phyloP scores from a whole-genome alignment of 2,329 filamentous ascomycete genomes.

The Chaetomiaceae sp. region DNA sequence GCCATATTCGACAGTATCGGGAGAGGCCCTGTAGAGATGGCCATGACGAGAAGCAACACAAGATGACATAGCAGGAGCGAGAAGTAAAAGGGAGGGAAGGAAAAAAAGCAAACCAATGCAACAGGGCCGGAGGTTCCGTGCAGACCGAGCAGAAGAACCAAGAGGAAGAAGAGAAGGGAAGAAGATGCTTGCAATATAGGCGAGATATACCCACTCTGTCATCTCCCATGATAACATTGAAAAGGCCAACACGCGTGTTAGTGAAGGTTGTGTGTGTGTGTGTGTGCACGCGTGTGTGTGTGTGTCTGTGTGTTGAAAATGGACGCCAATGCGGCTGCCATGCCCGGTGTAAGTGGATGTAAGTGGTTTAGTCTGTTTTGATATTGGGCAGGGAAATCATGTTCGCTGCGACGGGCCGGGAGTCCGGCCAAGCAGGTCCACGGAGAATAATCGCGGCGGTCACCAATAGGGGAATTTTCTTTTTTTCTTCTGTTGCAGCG shows the following conservation, averaged over 20 bases:
- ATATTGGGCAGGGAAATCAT: conserved; percentile 14
- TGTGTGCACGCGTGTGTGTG: too few relatives aligned
- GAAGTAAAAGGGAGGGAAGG: too few relatives aligned
- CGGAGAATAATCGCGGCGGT: conserved; percentile 21
- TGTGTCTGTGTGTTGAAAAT: not conserved
- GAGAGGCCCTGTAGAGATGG: conserved; percentile 17
- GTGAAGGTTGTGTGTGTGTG: not conserved
- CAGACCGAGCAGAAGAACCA: not conserved
- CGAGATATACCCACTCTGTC: conserved; percentile 9
- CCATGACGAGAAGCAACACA: conserved; percentile 16
- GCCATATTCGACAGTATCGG: conserved; percentile 19
- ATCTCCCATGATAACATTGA: not conserved
- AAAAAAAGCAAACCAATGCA: not conserved
- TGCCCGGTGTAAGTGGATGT: conserved; percentile 19
- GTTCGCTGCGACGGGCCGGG: conserved; percentile 23
- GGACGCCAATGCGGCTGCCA: conserved; percentile 4
- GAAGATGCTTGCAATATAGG: not conserved
- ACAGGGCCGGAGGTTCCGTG: not conserved
- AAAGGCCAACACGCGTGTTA: not conserved
- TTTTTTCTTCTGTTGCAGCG: too few relatives aligned
- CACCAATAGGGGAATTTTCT: conserved; percentile 27
- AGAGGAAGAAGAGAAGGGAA: not conserved
- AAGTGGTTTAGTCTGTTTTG: conserved; percentile 6
- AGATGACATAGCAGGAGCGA: conserved; percentile 11
- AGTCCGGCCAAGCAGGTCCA: conserved; percentile 16